Base-by-base conservation (phyloP, 2,329 filamentous ascomycete species). In the Calonectria multiphialidica region DNA sequence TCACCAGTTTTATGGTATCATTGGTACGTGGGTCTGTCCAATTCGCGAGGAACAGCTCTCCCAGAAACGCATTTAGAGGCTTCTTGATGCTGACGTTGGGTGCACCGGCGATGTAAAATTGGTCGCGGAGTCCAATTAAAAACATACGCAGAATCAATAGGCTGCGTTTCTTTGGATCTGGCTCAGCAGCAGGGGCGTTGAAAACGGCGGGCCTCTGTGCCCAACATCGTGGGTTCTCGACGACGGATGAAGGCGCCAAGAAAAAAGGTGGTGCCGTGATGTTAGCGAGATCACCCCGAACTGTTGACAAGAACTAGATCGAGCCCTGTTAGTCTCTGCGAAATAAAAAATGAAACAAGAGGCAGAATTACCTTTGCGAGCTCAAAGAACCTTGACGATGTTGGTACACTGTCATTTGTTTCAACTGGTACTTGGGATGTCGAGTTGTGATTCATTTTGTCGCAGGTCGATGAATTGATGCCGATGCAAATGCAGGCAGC, bases 161-260 rank as follows among this genome's bases (percentile, higher is more conserved):
- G n/a, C 83, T 83, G 28, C 87, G 84, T 70, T 83, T 85, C 9
- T 83, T 84, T 7, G 86, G 80, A 49, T 84, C 82, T 4, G 82
- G 66, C 69, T 89, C 87, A 15, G 84, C 82, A 0, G 87, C 86
- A 0, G 88, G 86, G 0, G 87, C 87, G 2, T 85, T 83, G 66
- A 89, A 89, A 33, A 88, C 82, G 45, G 79, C 77, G 0, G 88
- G 88, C 18, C 86, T 84, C 71, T 88, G 83, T 42, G 84, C 84
- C 87, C 87, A 89, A 76, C 86, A 88, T 72, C 85, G 85, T 68
- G 87, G 87, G 40, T 87, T 86, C 76, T 89, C 88, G 59, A 88
- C 86, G 6, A 88, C 87, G 15, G 87, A 88, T 25, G 83, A 87
- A 0, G 85, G 82, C 0, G 86, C 85, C 13, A 89, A 83, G 75